phyloP scores from a whole-genome alignment of 768 basidiomycete genomes.

The Boletus huronensis region DNA sequence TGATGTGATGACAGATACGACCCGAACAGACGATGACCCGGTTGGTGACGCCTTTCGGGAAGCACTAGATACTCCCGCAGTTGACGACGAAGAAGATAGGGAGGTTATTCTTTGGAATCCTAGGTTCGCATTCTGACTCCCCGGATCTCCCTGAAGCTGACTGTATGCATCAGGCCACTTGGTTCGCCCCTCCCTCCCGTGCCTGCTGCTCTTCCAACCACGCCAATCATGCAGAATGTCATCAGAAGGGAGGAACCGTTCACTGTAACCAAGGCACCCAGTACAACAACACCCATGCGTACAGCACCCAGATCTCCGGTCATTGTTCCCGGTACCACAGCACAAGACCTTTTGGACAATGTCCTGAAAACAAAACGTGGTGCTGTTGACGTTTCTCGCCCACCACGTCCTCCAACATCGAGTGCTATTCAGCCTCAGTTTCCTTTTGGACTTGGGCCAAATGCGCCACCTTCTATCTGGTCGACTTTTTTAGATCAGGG shows the following conservation, averaged over 20 bases:
- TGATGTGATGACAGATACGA: conserved; percentile 62
- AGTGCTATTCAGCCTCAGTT: conserved; percentile 40
- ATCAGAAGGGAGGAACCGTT: conserved; percentile 5
- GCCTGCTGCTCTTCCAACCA: conserved; percentile 17
- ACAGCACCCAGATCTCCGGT: conserved; percentile 25
- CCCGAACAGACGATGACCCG: conserved; percentile 71
- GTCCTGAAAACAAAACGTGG: conserved; percentile 23
- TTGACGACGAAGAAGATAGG: conserved; percentile 50
- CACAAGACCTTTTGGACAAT: conserved; percentile 62
- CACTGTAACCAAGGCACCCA: neutral
- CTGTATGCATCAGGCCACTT: conserved; percentile 10
- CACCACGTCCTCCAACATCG: conserved; percentile 15
- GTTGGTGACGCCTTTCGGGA: conserved; percentile 64
- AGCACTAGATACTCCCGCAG: conserved; percentile 37
- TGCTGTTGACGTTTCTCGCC: conserved; percentile 15
- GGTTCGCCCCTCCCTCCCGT: conserved; percentile 17
- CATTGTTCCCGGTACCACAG: conserved; percentile 46
- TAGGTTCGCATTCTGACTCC: conserved; percentile 37
- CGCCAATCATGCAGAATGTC: conserved; percentile 10
- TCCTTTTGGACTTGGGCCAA: conserved; percentile 51
- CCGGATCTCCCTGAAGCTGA: conserved; percentile 5
- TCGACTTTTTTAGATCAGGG: conserved; percentile 54
- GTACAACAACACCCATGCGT: conserved; percentile 18
- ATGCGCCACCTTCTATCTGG: conserved; percentile 62
- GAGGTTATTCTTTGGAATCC: conserved; percentile 79